Percentiles rank a stretch among this genome's conserved stretches.
phyloP scores from a whole-genome alignment of 306 rosid species.

The Prunus campanulata region DNA sequence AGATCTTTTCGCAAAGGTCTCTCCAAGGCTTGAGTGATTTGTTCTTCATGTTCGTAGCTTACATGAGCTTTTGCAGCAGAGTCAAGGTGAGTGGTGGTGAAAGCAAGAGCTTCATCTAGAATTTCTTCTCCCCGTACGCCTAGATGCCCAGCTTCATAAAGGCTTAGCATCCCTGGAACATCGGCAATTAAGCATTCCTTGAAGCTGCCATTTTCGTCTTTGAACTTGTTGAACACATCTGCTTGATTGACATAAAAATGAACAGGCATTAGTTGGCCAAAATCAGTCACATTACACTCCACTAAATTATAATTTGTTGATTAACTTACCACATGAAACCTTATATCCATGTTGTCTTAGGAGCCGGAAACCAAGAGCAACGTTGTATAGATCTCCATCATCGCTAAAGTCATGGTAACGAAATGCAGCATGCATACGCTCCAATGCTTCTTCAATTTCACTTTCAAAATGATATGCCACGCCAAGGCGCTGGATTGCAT shows the following conservation, averaged over 20 bases:
- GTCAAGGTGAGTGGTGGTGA: constrained; percentile 21
- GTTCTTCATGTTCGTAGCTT: background rate
- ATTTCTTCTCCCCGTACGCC: constrained; percentile 42
- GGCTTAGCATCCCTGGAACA: constrained; percentile 36
- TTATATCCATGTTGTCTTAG: constrained; percentile 43
- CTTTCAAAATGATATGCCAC: constrained; percentile 39
- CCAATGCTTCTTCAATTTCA: constrained; percentile 21
- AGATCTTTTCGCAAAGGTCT: constrained; percentile 31
- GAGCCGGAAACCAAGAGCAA: constrained; percentile 44
- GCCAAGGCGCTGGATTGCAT: constrained; percentile 34
- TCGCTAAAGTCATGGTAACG: background rate
- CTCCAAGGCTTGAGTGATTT: constrained; percentile 23
- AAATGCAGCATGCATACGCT: background rate
- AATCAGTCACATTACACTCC: background rate
- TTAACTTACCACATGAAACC: constrained; percentile 29
- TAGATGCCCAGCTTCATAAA: constrained; percentile 47
- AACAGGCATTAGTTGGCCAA: background rate
- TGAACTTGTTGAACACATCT: constrained; percentile 45
- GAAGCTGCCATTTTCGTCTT: constrained; percentile 30
- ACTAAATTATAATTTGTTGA: background rate
- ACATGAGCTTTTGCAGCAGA: background rate
- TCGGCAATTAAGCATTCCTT: constrained; percentile 4
- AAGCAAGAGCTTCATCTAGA: constrained; percentile 45
- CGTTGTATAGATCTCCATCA: constrained; percentile 13
- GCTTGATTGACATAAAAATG: background rate